phyloP scores from a whole-genome alignment of 257 asterid genomes.

The Gentiana macrophylla region DNA sequence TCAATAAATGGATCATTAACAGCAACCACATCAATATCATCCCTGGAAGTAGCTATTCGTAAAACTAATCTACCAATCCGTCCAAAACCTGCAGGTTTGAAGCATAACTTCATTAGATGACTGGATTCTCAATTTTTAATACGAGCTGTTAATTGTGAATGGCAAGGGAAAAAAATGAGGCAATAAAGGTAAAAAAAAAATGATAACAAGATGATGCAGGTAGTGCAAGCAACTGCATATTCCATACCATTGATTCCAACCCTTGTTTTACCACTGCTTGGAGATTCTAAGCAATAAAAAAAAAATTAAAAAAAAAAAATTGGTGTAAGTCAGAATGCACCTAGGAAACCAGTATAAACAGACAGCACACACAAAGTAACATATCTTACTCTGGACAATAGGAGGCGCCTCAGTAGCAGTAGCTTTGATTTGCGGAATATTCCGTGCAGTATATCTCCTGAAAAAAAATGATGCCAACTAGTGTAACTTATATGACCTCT shows the following conservation, averaged over 20 bases:
- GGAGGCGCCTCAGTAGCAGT: constrained; percentile 78
- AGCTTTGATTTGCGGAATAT: constrained; percentile 52
- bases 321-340: constrained; percentile 13
- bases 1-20: constrained; percentile 96
- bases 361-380: background rate
- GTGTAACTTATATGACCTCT: background rate
- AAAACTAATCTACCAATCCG: constrained; percentile 92
- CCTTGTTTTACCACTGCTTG: constrained; percentile 49
- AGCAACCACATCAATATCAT: constrained; percentile 93
- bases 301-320: constrained; percentile 5
- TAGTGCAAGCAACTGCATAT: constrained; percentile 1
- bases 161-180: background rate
- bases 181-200: background rate
- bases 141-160: too few species aligned
- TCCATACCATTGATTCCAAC: constrained; percentile 85
- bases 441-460: constrained; percentile 29
- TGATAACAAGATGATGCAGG: background rate
- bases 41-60: constrained; percentile 81
- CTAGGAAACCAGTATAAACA: constrained; percentile 3
- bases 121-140: too few species aligned
- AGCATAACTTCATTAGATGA: background rate
- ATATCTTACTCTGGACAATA: constrained; percentile 47
- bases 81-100: constrained; percentile 67
- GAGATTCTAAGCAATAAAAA: constrained; percentile 41
- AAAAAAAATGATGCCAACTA: background rate